Percentiles rank a stretch among this genome's conserved stretches.
phyloP scores from a whole-genome alignment of 2,329 filamentous ascomycete genomes.

The Scedosporium minutisporum region DNA sequence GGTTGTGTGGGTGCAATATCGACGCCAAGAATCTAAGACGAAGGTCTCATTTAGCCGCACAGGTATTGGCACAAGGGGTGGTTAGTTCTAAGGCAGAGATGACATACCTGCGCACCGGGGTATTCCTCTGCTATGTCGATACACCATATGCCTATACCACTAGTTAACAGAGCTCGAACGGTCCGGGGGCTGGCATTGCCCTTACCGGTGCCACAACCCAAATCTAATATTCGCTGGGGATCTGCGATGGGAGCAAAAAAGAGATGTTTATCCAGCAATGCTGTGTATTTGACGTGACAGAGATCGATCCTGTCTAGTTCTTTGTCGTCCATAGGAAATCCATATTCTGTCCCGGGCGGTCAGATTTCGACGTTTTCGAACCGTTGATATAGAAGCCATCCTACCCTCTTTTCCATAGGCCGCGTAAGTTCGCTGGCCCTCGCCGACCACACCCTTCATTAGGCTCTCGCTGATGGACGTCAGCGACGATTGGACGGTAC shows the following conservation, averaged over 20 bases:
- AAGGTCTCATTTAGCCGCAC: neutral
- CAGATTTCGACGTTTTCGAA: too few relatives aligned
- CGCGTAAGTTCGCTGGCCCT: constrained; percentile 24
- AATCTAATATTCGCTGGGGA: constrained; percentile 43
- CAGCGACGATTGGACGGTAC: constrained; percentile 15
- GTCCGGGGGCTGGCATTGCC: constrained; percentile 33
- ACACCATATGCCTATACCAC: constrained; percentile 19
- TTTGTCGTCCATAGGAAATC: constrained; percentile 28
- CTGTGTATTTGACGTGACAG: constrained; percentile 25
- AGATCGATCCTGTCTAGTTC: constrained; percentile 32
- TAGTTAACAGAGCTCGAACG: neutral
- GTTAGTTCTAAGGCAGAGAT: too few relatives aligned
- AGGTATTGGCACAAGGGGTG: neutral
- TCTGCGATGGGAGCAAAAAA: constrained; percentile 17
- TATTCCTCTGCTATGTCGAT: constrained; percentile 29
- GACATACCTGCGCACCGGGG: constrained; percentile 13
- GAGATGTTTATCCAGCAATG: constrained; percentile 12
- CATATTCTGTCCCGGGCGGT: constrained; percentile 21
- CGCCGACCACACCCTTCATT: constrained; percentile 15
- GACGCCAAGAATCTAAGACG: constrained; percentile 15
- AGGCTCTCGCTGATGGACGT: constrained; percentile 19
- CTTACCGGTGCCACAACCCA: constrained; percentile 45
- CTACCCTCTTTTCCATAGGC: constrained; percentile 24
- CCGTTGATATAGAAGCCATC: neutral
- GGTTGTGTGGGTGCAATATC: constrained; percentile 17